Evolutionary conservation across 805 yeast species (phyloP).

Genomic region (Candida xyloterini): DNA sequence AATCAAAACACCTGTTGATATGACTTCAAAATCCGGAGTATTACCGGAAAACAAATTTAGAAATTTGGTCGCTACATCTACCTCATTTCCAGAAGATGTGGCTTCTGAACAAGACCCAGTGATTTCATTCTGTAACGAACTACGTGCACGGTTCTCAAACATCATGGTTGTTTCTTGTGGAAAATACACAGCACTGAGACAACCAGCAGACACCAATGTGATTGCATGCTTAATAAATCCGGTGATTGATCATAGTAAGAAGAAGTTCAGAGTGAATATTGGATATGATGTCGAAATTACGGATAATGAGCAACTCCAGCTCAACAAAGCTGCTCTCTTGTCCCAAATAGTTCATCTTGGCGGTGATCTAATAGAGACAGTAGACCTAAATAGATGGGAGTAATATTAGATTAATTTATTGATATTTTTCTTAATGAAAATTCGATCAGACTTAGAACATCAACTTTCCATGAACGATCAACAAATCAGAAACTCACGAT

Average conservation of each 20-base stretch:
- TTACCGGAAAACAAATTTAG: slow-evolving; percentile 54
- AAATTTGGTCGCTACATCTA: slow-evolving; percentile 45
- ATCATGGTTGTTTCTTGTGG: slow-evolving; percentile 67
- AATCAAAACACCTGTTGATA: slow-evolving; percentile 39
- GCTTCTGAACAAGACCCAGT: slow-evolving; percentile 51
- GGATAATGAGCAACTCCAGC: slow-evolving; percentile 45
- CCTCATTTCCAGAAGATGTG: slow-evolving; percentile 40
- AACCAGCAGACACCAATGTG: slow-evolving; percentile 49
- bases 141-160: slow-evolving; percentile 62
- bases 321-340: slow-evolving; percentile 71
- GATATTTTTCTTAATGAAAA: slow-evolving; percentile 5
- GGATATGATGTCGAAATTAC: slow-evolving; percentile 72
- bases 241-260: slow-evolving; percentile 44
- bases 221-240: slow-evolving; percentile 85
- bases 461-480: slow-evolving; percentile 42
- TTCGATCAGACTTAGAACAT: slow-evolving; percentile 18
- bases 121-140: slow-evolving; percentile 55
- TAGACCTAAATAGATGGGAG: slow-evolving; percentile 24
- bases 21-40: slow-evolving; percentile 54
- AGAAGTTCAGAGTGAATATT: slow-evolving; percentile 74
- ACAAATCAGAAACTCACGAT: slow-evolving; percentile 40
- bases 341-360: slow-evolving; percentile 69
- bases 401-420: slow-evolving; percentile 4
- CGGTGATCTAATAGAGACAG: slow-evolving; percentile 51
- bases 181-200: slow-evolving; percentile 50